Conservation (phyloP, 1,284 basidiomycete species). For the Fomitopsis pinicola region DNA sequence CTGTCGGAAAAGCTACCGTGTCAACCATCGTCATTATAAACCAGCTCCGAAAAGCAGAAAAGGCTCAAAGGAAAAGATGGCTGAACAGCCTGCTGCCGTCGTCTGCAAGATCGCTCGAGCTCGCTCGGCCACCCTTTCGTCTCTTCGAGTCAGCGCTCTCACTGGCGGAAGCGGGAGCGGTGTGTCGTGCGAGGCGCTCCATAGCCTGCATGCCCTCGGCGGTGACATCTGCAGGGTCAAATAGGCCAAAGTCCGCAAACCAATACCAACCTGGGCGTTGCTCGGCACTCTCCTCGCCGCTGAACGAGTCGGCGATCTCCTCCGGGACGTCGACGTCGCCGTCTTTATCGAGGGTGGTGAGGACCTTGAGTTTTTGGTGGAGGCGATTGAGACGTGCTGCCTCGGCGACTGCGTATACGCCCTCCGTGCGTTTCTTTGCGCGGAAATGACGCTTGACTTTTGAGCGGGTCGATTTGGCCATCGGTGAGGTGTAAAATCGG, state of each 20-base stretch:
- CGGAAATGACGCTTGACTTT: slow-evolving; percentile 86
- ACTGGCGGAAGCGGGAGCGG: neutral
- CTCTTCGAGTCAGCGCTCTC: neutral
- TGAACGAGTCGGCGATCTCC: slow-evolving; percentile 5
- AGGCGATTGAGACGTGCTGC: slow-evolving; percentile 82
- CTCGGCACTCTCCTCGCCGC: slow-evolving; percentile 29
- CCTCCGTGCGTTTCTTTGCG: slow-evolving; percentile 78
- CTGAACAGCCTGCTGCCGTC: slow-evolving; percentile 11
- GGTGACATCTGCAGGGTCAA: slow-evolving; percentile 54
- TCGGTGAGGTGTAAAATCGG: slow-evolving; percentile 28
- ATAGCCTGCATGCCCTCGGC: slow-evolving; percentile 37
- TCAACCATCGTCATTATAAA: slow-evolving; percentile 24
- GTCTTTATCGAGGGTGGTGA: slow-evolving; percentile 38
- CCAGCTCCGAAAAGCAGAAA: slow-evolving; percentile 4
- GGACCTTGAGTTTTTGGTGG: slow-evolving; percentile 60
- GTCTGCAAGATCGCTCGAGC: neutral
- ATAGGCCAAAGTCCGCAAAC: slow-evolving; percentile 50
- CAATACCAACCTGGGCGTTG: slow-evolving; percentile 62
- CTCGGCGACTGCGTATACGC: slow-evolving; percentile 81
- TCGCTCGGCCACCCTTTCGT: neutral
- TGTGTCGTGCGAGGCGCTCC: neutral
- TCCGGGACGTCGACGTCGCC: slow-evolving; percentile 32
- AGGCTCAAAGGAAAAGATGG: slow-evolving; percentile 18
- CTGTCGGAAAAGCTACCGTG: slow-evolving; percentile 27
- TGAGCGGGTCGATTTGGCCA: slow-evolving; percentile 93